A percentile compares a stretch with the other conserved stretches of the same genome.
phyloP scores from a whole-genome alignment of 768 basidiomycete genomes.

The Naganishia friedmannii region DNA sequence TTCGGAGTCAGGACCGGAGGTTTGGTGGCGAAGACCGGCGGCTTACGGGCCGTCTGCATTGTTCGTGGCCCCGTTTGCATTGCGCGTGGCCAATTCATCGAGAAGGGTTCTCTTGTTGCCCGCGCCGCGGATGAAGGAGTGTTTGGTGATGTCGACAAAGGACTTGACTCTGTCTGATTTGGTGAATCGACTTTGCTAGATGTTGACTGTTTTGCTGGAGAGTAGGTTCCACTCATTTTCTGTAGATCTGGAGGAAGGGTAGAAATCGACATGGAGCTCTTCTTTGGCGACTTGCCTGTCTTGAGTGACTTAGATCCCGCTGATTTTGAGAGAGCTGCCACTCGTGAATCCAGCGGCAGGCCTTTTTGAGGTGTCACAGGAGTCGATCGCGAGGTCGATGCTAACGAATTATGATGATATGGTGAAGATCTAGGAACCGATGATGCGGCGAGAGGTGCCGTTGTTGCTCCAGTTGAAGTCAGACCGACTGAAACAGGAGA shows the following conservation, averaged over 20 bases:
- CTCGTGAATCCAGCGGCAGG: not conserved
- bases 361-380: not conserved
- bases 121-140: too few relatives aligned
- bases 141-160: too few relatives aligned
- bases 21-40: too few relatives aligned
- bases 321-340: not conserved
- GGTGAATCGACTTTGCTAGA: not conserved
- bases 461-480: not conserved
- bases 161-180: too few relatives aligned
- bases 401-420: not conserved
- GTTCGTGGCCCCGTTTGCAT: too few relatives aligned
- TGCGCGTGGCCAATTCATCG: too few relatives aligned
- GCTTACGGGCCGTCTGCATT: too few relatives aligned
- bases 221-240: not conserved
- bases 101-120: too few relatives aligned
- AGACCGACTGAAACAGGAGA: not conserved
- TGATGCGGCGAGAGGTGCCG: not conserved
- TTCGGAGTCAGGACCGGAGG: too few relatives aligned
- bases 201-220: not conserved
- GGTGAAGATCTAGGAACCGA: not conserved
- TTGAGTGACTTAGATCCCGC: not conserved
- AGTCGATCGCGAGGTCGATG: not conserved
- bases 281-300: not conserved
- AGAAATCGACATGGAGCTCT: not conserved
- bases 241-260: not conserved